Base-by-base conservation (phyloP, 2,329 filamentous ascomycete species). In the Fusarium pseudoanthophilum region DNA sequence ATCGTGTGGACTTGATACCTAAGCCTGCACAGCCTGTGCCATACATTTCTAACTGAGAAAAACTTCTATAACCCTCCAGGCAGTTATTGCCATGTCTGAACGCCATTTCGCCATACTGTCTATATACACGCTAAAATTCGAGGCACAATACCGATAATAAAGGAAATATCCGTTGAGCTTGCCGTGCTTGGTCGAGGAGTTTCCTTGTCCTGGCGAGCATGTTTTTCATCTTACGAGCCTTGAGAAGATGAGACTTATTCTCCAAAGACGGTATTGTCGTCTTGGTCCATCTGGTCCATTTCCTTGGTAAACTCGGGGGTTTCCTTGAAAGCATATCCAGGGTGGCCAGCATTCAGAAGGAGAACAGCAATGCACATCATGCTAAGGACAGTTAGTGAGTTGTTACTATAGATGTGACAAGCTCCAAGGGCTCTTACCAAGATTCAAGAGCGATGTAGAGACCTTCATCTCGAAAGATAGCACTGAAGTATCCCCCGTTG, bases 401-500 rank as follows among this genome's bases (percentile, higher is more conserved):
- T 13, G 11, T 9, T 45, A 26, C 24, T n/a, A 11, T 26, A 21
- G 36, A 16, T 15, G 15, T 18, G 11, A 28, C 6, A n/a, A 7
- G 21, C 26, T 48, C 20, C 37, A 11, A 42, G 9, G 7, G 18
- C 18, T 53, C 75, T 60, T 69, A 78, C 76, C 62, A 69, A 21
- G 75, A 77, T 49, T 78, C 77, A 18, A 78, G 75, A 10, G 59
- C 77, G 20, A 78, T 78, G 20, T 76, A 78, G 7, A 78, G 71
- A 10, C 52, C 60, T 42, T 78, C 74, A 16, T 78, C 66, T 48
- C 77, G 67, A 60, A 78, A 78, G 13, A 77, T 60, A 21, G 61
- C 70, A 56, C 76, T 77, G 39, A 76, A 78, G 81, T 88, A 91
- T 5, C 89, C 89, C 36, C 87, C 83, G 49, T 84, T 85, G 64